Evolutionary conservation across 225 moss, liverwort and hornwort genomes (phyloP), one percentile per base, ranked within the genome.

Genomic region (Marchantia polymorpha): DNA sequence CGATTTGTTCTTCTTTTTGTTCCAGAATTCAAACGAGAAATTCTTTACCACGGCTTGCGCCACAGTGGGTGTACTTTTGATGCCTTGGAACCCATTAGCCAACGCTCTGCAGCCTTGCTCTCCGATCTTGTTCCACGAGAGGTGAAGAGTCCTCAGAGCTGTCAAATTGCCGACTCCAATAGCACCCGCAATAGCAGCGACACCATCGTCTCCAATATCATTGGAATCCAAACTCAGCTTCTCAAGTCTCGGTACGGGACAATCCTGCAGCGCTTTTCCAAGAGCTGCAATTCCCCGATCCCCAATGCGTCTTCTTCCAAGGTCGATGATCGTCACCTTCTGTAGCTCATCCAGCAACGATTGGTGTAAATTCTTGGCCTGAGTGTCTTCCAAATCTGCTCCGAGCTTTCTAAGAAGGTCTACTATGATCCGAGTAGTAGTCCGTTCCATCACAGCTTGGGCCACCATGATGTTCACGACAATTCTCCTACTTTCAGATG

Each of bases 61-160:
- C 14, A 69, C 29, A 1, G 79, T 72, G 6, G 81, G 81, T 17
- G 76, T 31, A 4, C 12, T 55, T 60, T 48, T 79, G 59, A 46
- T 72, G 53, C 83, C 83, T 12, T 81, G 64, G 0, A 87, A 72
- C 9, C 81, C 86, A 20, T 82, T 76, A 1, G 83, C 81, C 58
- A 87, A 39, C 8, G 73, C 77, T 51, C 20, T 81, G 72, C 86
- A 87, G 16, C 86, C 86, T 75, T 58, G 69, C 83, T 87, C 86
- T 9, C 86, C 81, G n/a, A 87, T 84, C 26, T 87, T 87, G 53
- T 87, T 87, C 81, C 83, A 82, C 4, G 83, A 81, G 7, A 87
- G 80, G 29, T 87, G 81, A 8, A 87, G 86, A 29, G 78, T 84
- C 61, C 14, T 80, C 64, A 87, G 67, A 1, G 87, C 71, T 17